phyloP scores from a whole-genome alignment of 1,139 yeast genomes.

The Candida gigantensis region DNA sequence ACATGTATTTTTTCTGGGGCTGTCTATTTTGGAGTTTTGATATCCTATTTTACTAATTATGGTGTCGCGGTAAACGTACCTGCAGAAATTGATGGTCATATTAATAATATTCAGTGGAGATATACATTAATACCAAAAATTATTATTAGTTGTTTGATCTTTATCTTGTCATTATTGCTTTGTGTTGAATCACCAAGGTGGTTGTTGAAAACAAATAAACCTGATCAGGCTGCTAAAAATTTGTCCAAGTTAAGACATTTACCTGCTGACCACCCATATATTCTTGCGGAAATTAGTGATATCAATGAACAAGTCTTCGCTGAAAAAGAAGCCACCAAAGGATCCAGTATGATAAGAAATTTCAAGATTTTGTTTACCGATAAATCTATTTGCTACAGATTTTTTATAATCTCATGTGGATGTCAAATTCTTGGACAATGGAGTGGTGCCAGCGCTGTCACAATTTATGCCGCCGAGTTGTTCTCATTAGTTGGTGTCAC shows the following conservation, averaged over 20 bases:
- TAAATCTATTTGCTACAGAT: slow-evolving; percentile 44
- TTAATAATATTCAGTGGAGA: slow-evolving; percentile 38
- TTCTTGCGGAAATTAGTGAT: slow-evolving; percentile 53
- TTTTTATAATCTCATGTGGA: slow-evolving; percentile 41
- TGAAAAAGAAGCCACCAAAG: slow-evolving; percentile 37
- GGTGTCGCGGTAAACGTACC: slow-evolving; percentile 39
- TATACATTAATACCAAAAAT: slow-evolving; percentile 40
- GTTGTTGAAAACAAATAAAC: slow-evolving; percentile 38
- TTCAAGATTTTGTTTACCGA: slow-evolving; percentile 36
- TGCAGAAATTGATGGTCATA: slow-evolving; percentile 10
- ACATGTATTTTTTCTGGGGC: slow-evolving; percentile 55
- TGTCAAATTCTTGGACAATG: slow-evolving; percentile 61
- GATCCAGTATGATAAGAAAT: slow-evolving; percentile 24
- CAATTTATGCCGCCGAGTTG: slow-evolving; percentile 60
- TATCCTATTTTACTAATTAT: slow-evolving; percentile 51
- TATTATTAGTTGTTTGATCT: slow-evolving; percentile 43
- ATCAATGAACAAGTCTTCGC: slow-evolving; percentile 47
- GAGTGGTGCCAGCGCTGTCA: slow-evolving; percentile 63
- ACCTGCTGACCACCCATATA: slow-evolving; percentile 51
- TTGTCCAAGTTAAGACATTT: slow-evolving; percentile 50
- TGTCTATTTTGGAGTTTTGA: slow-evolving; percentile 55
- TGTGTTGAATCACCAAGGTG: slow-evolving; percentile 51
- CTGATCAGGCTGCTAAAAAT: slow-evolving; percentile 35
- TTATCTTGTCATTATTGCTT: slow-evolving; percentile 35
- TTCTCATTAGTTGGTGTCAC: slow-evolving; percentile 51